Percentiles rank a stretch among this genome's conserved stretches.
These are phyloP conservation scores for Porphyrellus cyaneotinctus DNA, from an alignment of 768 basidiomycete genomes.

Conservation along the genomic window DNA sequence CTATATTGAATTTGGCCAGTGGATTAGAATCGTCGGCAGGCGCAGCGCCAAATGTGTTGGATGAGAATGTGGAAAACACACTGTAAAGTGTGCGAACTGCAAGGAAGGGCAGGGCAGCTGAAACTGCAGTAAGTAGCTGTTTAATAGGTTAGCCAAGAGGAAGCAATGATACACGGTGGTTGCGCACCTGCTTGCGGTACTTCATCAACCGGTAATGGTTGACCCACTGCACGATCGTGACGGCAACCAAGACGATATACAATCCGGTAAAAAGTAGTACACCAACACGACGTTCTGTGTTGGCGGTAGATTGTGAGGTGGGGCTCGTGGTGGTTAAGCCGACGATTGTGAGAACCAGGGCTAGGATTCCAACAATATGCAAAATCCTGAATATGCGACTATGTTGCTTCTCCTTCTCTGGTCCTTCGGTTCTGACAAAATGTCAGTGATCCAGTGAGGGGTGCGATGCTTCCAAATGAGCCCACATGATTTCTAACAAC, in stretches of 20 bases:
- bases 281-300: constrained; percentile 32
- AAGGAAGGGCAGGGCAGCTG: constrained; percentile 56
- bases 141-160: constrained; percentile 7
- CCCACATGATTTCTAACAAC: constrained; percentile 35
- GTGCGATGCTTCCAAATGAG: neutral
- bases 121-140: constrained; percentile 55
- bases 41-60: constrained; percentile 36
- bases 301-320: constrained; percentile 17
- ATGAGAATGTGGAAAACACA: constrained; percentile 55
- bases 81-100: constrained; percentile 46
- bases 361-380: constrained; percentile 26
- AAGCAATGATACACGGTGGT: neutral
- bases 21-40: constrained; percentile 25
- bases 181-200: constrained; percentile 34
- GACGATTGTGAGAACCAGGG: constrained; percentile 31
- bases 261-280: constrained; percentile 32
- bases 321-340: constrained; percentile 26
- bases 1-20: constrained; percentile 53
- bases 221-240: constrained; percentile 49
- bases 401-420: constrained; percentile 17
- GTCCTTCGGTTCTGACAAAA: constrained; percentile 27
- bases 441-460: constrained; percentile 1
- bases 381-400: constrained; percentile 23
- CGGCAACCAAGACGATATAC: constrained; percentile 43
- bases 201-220: constrained; percentile 37